Evolutionary conservation across 805 yeast species (phyloP), one percentile per base, ranked within the genome.

Genomic region (Lipomyces starkeyi): DNA sequence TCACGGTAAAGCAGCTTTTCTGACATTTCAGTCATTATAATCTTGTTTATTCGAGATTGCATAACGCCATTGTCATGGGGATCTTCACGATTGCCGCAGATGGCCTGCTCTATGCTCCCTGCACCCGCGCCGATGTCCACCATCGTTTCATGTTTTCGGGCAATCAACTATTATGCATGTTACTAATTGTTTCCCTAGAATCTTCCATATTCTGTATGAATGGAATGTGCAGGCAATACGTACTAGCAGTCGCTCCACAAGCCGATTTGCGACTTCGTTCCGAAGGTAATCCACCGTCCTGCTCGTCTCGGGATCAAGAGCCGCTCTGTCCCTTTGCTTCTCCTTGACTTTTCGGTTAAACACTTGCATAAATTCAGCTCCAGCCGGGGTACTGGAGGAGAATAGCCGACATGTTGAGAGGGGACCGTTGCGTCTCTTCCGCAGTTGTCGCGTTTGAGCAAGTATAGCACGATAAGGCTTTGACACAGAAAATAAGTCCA

Each of bases 41-140:
- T 79, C 60, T 84, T 81, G 20, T 84, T 80, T 62, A 88, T 81
- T 68, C 89, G 85, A 8, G 79, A 74, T 29, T 90, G 89, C n/a
- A 81, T 72, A 29, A 78, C 75, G 59, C 85, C 84, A 69, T 89
- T 93, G 25, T 78, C 82, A 3, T 57, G 58, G 27, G 82, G 79
- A 2, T 74, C 73, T 27, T 83, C 86, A 4, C 79, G 81, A 9
- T 62, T 56, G 6, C 53, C 40, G 40, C 77, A 77, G 29, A 82
- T 76, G 60, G 76, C 77, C 59, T 81, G 79, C 65, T 85, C 83
- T 14, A 88, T 79, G 75, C 86, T 87, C 0, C 97, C 97, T 63
- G 88, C 83, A 59, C 90, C 87, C 11, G 89, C 83, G 2, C 97
- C 97, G 66, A 90, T 84, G 75, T 91, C 96, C 66, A 91, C 78